These are phyloP conservation scores for Pichia eremophila DNA, from an alignment of 805 yeast genomes.

Conservation along the genomic window DNA sequence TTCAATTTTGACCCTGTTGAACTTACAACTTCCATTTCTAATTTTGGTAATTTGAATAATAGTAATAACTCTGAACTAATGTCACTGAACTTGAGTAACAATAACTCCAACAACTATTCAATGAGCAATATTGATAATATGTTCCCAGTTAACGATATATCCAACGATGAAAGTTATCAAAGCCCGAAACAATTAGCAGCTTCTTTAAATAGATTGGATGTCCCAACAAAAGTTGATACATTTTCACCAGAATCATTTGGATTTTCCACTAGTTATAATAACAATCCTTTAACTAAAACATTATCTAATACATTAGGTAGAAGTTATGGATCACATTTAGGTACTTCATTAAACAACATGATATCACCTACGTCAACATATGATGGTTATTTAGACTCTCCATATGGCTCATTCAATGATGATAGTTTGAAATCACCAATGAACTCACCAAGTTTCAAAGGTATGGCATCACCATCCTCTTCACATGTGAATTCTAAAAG, in stretches of 20 bases:
- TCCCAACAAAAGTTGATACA: conserved; percentile 8
- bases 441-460: conserved; percentile 26
- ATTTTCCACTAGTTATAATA: conserved; percentile 8
- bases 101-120: neutral
- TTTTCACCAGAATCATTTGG: conserved; percentile 24
- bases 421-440: conserved; percentile 26
- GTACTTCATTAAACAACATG: conserved; percentile 23
- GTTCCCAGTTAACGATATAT: neutral
- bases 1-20: neutral
- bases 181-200: conserved; percentile 2
- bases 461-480: conserved; percentile 28
- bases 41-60: neutral
- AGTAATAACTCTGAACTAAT: neutral
- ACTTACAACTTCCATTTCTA: neutral
- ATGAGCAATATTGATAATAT: neutral
- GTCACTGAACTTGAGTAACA: neutral
- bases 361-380: conserved; percentile 28
- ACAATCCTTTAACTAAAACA: neutral
- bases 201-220: neutral
- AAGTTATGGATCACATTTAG: conserved; percentile 24
- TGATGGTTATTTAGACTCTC: conserved; percentile 26
- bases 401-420: conserved; percentile 27
- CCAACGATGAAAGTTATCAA: neutral
- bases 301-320: conserved; percentile 11
- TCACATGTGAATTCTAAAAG: conserved; percentile 27